phyloP scores from a whole-genome alignment of 2,329 filamentous ascomycete genomes.

The Diatrype stigma region DNA sequence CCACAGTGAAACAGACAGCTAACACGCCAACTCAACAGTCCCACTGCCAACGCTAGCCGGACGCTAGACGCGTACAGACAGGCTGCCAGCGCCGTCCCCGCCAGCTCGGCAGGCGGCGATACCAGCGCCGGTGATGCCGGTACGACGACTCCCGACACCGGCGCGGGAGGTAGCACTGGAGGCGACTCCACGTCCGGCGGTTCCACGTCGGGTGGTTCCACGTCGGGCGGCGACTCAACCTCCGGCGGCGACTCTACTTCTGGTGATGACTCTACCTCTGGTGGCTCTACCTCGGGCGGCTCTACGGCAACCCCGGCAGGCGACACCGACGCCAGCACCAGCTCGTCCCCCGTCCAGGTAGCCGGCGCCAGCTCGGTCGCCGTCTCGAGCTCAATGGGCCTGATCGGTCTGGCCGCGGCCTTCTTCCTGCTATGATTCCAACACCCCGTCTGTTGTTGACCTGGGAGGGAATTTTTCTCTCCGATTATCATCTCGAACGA shows the following conservation, averaged over 20 bases:
- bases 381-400: slow-evolving; percentile 36
- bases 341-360: slow-evolving; percentile 7
- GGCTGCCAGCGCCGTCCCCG: slow-evolving; percentile 29
- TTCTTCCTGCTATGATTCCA: slow-evolving; percentile 34
- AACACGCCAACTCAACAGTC: slow-evolving; percentile 29
- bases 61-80: slow-evolving; percentile 47
- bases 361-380: slow-evolving; percentile 24
- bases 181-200: slow-evolving; percentile 6
- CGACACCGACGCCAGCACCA: slow-evolving; percentile 2
- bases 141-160: slow-evolving; percentile 4
- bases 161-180: slow-evolving; percentile 1
- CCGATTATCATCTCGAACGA: too few relatives aligned
- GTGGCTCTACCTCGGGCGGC: neutral
- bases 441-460: neutral
- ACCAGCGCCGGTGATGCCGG: slow-evolving; percentile 5
- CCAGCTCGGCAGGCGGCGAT: slow-evolving; percentile 25
- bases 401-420: slow-evolving; percentile 39
- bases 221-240: neutral
- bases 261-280: slow-evolving; percentile 3
- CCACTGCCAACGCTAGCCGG: slow-evolving; percentile 46
- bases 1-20: slow-evolving; percentile 2
- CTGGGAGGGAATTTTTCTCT: too few relatives aligned
- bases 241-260: slow-evolving; percentile 7
- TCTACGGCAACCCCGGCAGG: neutral
- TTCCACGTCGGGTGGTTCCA: neutral